Evolutionary conservation across 768 basidiomycete genomes (phyloP), one percentile per base, ranked within the genome.

Genomic region (Zangia roseola): DNA sequence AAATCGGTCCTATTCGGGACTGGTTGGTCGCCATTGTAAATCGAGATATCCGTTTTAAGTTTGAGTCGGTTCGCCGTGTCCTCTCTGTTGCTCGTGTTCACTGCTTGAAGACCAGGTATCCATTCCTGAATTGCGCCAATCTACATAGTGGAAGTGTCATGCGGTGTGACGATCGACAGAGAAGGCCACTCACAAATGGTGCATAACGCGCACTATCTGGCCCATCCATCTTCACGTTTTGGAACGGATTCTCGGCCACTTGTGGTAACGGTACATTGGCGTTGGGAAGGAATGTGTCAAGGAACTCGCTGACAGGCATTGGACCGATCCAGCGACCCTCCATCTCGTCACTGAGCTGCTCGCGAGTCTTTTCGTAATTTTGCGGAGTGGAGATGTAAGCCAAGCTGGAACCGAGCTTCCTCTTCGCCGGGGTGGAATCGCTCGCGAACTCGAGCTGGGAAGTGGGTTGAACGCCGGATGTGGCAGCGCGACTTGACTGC

Each of bases 81-180:
- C n/a, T 23, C 25, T 31, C 24, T 54, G 7, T 25, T 39, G n/a
- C 49, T 46, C 7, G 45, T 46, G 36, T 51, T 43, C 26, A 28
- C 26, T 10, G 26, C 26, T 28, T 28, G 4, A 5, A 28, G 26
- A 28, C 9, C 8, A 2, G 49, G 49, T 2, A 43, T 52, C 53
- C 44, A 46, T 10, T 6, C 16, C 3, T 6, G 0, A 14, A 35
- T 25, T 2, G 35, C 49, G 3, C 2, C 2, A 2, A 53, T 53
- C 43, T 49, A 17, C n/a, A n/a, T n/a, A 19, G 9, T 28, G 26
- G 26, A 10, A n/a, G n/a, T n/a, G n/a, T n/a, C n/a, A 13, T 2
- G n/a, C 19, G 19, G 2, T 33, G n/a, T n/a, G n/a, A n/a, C n/a
- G n/a, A n/a, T n/a, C n/a, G n/a, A n/a, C n/a, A n/a, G n/a, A n/a